Evolutionary conservation across 495 filamentous ascomycete species (phyloP).

Genomic region (Podospora bellae-mahoneyi): DNA sequence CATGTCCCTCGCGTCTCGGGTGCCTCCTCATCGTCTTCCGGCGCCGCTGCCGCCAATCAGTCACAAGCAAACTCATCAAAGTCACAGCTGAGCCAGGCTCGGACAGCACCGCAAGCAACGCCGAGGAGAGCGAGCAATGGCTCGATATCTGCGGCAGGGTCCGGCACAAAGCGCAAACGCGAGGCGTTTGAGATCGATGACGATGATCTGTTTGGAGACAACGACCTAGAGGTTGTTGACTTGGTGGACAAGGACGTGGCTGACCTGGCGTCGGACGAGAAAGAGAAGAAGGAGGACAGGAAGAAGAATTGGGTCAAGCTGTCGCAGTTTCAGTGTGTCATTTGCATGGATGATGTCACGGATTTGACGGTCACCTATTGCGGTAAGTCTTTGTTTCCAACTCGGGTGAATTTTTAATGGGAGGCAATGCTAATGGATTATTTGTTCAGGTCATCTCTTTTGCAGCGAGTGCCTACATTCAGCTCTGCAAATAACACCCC

Average conservation of each 20-base stretch:
- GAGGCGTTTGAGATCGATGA: constrained; percentile 19
- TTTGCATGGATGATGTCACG: constrained; percentile 77
- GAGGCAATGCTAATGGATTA: neutral
- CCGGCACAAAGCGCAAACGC: constrained; percentile 12
- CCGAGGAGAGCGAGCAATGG: neutral
- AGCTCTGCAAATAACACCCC: constrained; percentile 59
- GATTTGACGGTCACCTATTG: constrained; percentile 76
- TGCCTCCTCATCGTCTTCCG: neutral
- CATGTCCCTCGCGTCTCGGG: neutral
- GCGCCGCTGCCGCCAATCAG: neutral
- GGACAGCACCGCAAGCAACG: neutral
- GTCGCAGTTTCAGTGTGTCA: constrained; percentile 65
- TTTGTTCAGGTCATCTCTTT: constrained; percentile 70
- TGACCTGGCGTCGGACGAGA: constrained; percentile 59
- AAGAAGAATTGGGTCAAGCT: constrained; percentile 53
- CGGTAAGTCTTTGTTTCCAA: constrained; percentile 52
- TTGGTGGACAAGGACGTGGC: constrained; percentile 57
- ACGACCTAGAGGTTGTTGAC: constrained; percentile 40
- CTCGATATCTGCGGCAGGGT: neutral
- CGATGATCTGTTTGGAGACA: constrained; percentile 30
- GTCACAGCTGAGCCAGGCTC: too few relatives aligned
- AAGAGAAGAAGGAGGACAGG: constrained; percentile 50
- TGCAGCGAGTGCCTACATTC: constrained; percentile 78
- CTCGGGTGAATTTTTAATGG: neutral
- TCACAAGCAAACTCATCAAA: neutral